Evolutionary conservation across 768 basidiomycete species (phyloP).

Genomic region (Leccinum incarnatum): DNA sequence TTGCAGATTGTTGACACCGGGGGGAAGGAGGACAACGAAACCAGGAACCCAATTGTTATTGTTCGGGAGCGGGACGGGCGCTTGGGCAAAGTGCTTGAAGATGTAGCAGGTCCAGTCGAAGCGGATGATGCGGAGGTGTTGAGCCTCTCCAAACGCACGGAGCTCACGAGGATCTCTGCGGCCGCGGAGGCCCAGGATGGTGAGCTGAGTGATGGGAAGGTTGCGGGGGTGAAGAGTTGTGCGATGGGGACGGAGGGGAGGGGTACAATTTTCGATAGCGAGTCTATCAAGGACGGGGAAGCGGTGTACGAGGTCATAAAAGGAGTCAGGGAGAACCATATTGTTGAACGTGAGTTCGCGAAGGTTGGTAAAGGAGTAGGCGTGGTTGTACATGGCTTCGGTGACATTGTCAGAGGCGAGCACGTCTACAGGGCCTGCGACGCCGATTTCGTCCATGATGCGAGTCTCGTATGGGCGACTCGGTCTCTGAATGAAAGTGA

Average conservation of each 20-base stretch:
- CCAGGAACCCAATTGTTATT: slow-evolving; percentile 17
- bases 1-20: slow-evolving; percentile 10
- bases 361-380: slow-evolving; percentile 33
- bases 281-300: slow-evolving; percentile 39
- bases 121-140: slow-evolving; percentile 38
- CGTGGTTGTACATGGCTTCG: slow-evolving; percentile 20
- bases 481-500: slow-evolving; percentile 16
- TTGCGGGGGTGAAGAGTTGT: slow-evolving; percentile 27
- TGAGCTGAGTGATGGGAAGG: slow-evolving; percentile 44
- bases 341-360: slow-evolving; percentile 36
- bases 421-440: slow-evolving; percentile 19
- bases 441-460: slow-evolving; percentile 21
- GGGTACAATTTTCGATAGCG: slow-evolving; percentile 41
- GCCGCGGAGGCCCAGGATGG: slow-evolving; percentile 37
- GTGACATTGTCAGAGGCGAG: slow-evolving; percentile 21
- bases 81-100: slow-evolving; percentile 28
- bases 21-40: slow-evolving; percentile 8
- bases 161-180: slow-evolving; percentile 23
- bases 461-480: slow-evolving; percentile 25
- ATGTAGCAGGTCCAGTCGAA: slow-evolving; percentile 44
- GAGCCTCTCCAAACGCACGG: slow-evolving; percentile 36
- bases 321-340: slow-evolving; percentile 35
- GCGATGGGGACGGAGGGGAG: slow-evolving; percentile 21
- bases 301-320: slow-evolving; percentile 36
- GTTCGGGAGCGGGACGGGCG: background rate